phyloP scores from a whole-genome alignment of 2,329 filamentous ascomycete species.

The Phyllosticta citrichinensis region DNA sequence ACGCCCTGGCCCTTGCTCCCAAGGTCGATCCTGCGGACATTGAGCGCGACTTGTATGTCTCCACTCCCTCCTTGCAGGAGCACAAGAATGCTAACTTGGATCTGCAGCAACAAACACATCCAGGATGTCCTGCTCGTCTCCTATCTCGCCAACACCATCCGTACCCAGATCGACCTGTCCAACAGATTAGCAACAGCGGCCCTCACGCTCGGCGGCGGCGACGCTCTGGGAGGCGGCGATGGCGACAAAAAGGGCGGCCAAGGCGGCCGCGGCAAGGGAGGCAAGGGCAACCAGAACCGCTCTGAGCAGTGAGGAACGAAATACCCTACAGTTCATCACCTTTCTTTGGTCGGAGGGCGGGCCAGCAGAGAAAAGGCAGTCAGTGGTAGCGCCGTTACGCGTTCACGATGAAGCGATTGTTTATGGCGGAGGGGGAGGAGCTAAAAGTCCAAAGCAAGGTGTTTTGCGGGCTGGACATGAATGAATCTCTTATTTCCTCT shows the following conservation, averaged over 20 bases:
- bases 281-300: slow-evolving; percentile 17
- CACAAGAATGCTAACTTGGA: slow-evolving; percentile 20
- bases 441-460: background rate
- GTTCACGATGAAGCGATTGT: slow-evolving; percentile 6
- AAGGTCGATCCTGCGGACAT: slow-evolving; percentile 88
- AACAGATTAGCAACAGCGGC: slow-evolving; percentile 72
- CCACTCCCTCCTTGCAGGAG: background rate
- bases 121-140: slow-evolving; percentile 97
- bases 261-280: slow-evolving; percentile 21
- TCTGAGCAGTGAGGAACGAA: slow-evolving; percentile 10
- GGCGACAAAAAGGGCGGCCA: slow-evolving; percentile 24
- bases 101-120: slow-evolving; percentile 82
- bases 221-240: slow-evolving; percentile 23
- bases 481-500: background rate
- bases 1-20: slow-evolving; percentile 81
- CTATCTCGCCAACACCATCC: slow-evolving; percentile 96
- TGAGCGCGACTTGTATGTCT: slow-evolving; percentile 77
- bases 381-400: background rate
- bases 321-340: background rate
- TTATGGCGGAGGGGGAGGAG: background rate
- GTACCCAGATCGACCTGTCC: slow-evolving; percentile 96
- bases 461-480: slow-evolving; percentile 5
- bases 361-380: background rate
- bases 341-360: background rate
- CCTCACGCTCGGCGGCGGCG: slow-evolving; percentile 37